Base-by-base conservation (phyloP, 345 rosid species). In the Linum lewisii region DNA sequence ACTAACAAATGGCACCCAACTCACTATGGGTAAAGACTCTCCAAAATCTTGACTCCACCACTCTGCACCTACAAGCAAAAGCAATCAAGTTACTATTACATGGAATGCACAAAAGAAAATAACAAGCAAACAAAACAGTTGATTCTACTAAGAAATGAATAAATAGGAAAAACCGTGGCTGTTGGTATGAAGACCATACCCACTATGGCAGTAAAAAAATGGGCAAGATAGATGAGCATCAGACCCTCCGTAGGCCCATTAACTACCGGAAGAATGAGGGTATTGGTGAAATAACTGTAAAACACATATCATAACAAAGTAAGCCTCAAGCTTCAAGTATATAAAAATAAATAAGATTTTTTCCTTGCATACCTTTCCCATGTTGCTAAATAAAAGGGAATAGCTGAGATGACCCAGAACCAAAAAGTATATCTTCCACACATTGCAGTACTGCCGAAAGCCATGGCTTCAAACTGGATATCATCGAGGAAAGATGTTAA, bases 161-260 rank as follows among this genome's bases (percentile, higher is more conserved):
- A 57, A 5, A 58, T 8, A 53, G 42, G 34, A 64, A 66, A 53
- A 18, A 15, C 14, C 8, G 4, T 18, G 21, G 51, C 36, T 50
- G 57, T 8, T 14, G 10, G 16, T 21, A 54, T 15, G 59, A 73
- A 70, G 45, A 77, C 51, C 68, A 52, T 87, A 90, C 99, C 99
- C 77, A 94, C 93, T 66, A 90, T 25, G 67, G 82, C 80, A 45
- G 99, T 90, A 68, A 82, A 76, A 72, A 94, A 76, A 64, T 94
- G 99, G 62, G 75, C 61, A 51, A 80, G 60, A 67, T 82, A 94
- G 56, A 94, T 90, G 71, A 94, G 71, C 63, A 91, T 84, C 73
- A 94, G 87, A 51, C 99, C 99, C 75, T 90, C 99, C 1, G 96
- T 94, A 38, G 99, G 96, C 69, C 99, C 99, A 74, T 94, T 94